These are phyloP conservation scores for Dothiorella sarmentorum DNA, from an alignment of 2,329 filamentous ascomycete species.

Conservation along the genomic window DNA sequence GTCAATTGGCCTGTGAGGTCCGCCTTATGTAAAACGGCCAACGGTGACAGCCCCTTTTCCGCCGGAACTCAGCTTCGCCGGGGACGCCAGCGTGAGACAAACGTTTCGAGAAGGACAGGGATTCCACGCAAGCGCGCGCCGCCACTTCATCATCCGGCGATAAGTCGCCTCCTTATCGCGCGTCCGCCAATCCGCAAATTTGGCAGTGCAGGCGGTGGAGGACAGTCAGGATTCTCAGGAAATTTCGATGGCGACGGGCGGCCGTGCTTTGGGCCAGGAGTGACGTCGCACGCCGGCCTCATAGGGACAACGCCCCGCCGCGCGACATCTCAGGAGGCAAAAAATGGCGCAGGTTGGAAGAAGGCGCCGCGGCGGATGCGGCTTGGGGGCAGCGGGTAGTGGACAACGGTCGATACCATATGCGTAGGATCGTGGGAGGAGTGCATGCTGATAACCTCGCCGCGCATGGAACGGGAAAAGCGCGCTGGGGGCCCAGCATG, in stretches of 20 bases:
- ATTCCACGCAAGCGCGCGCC: constrained; percentile 13
- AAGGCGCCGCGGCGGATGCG: neutral
- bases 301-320: constrained; percentile 7
- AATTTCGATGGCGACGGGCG: constrained; percentile 6
- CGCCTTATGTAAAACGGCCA: constrained; percentile 17
- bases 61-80: constrained; percentile 1
- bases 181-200: constrained; percentile 1
- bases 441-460: neutral
- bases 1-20: constrained; percentile 5
- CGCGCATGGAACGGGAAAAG: constrained; percentile 4
- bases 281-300: constrained; percentile 13
- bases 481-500: constrained; percentile 4
- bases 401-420: neutral
- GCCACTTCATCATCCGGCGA: constrained; percentile 18
- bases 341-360: constrained; percentile 16
- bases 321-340: constrained; percentile 10
- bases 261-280: constrained; percentile 9
- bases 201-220: neutral
- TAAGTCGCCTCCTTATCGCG: constrained; percentile 16
- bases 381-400: neutral
- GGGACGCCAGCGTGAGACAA: constrained; percentile 11
- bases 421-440: neutral
- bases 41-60: constrained; percentile 16
- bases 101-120: constrained; percentile 16
- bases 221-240: neutral